Base-by-base conservation (phyloP, 306 rosid genomes). In the Cyamopsis tetragonoloba region DNA sequence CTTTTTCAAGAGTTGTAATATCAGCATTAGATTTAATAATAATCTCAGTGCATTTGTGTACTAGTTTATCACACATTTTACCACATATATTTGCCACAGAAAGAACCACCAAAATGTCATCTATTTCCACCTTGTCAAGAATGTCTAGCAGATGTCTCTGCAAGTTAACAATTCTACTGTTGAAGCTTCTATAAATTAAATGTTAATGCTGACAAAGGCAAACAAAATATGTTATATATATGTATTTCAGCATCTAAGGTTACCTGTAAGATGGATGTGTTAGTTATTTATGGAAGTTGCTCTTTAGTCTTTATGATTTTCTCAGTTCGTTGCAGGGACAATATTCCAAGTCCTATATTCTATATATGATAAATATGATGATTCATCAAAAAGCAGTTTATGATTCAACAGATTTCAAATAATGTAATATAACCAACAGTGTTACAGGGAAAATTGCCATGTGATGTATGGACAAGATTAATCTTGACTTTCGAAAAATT, bases 91-190 rank as follows among this genome's bases (percentile, higher is more conserved):
- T 83, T 28, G 87, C 87, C 8, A 80, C 79, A 12, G 69, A 59
- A 5, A 85, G 83, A 70, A 88, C 73, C 73, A 73, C 78, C 80
- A 81, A 73, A 27, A 75, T 55, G 70, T 88, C 95, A 54, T 83
- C 87, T 15, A 42, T 20, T 62, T 75, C 64, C 7, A 71, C 77
- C 71, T 79, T 78, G 47, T 79, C 85, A 8, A 85, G 76, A 74
- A 83, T 79, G 15, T 73, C 74, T 9, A 81, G 79, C 42, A 83
- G 81, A 70, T 48, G 75, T 11, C 43, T 75, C 95, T 85, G 88
- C 65, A 83, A 73, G 49, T 38, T 63, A 76, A 79, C 44, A 62
- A 22, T 30, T 51, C 3, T 39, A 31, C 22, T 38, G 59, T 34
- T 63, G 7, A 13, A 71, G 34, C 8, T 8, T 4, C 51, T 56